Conservation (phyloP, 2,329 filamentous ascomycete species). For the Ceratocystis diversiconidia region DNA sequence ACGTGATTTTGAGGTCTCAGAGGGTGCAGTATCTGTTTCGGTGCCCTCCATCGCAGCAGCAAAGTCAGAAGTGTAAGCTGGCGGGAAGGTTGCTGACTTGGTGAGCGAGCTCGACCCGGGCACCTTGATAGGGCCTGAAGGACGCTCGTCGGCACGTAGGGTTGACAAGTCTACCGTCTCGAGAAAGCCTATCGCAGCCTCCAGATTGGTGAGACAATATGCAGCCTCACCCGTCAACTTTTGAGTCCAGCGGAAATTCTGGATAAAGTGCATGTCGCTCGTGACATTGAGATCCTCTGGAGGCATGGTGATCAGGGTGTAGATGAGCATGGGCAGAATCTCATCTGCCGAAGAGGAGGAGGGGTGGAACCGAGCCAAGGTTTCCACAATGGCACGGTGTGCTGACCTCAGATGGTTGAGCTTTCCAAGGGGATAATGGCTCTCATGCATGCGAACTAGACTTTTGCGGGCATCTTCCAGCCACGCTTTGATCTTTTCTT, state of each 20-base stretch:
- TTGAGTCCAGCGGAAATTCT: constrained; percentile 70
- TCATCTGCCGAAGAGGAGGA: constrained; percentile 82
- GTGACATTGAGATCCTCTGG: constrained; percentile 77
- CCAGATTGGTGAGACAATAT: constrained; percentile 90
- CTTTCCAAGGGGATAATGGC: constrained; percentile 80
- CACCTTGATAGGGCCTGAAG: constrained; percentile 50
- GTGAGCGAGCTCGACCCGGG: constrained; percentile 35
- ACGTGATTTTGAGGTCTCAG: background rate
- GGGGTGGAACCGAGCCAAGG: constrained; percentile 50
- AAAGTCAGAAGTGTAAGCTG: constrained; percentile 34
- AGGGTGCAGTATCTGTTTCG: background rate
- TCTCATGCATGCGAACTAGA: constrained; percentile 69
- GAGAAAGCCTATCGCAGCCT: constrained; percentile 85
- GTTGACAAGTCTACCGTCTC: constrained; percentile 91
- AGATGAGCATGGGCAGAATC: constrained; percentile 92
- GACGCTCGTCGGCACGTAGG: constrained; percentile 63
- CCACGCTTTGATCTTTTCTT: constrained; percentile 55
- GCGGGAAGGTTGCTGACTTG: constrained; percentile 39
- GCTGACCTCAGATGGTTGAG: constrained; percentile 74
- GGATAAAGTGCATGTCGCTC: constrained; percentile 90
- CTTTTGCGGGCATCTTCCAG: constrained; percentile 54
- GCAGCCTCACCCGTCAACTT: constrained; percentile 89
- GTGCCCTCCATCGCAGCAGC: constrained; percentile 24
- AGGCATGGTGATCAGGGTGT: constrained; percentile 80
- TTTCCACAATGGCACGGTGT: constrained; percentile 91